A percentile compares a stretch with the other conserved stretches of the same genome.
These are phyloP conservation scores for Verticillium isaacii DNA, from an alignment of 2,329 filamentous ascomycete genomes.

Conservation along the genomic window DNA sequence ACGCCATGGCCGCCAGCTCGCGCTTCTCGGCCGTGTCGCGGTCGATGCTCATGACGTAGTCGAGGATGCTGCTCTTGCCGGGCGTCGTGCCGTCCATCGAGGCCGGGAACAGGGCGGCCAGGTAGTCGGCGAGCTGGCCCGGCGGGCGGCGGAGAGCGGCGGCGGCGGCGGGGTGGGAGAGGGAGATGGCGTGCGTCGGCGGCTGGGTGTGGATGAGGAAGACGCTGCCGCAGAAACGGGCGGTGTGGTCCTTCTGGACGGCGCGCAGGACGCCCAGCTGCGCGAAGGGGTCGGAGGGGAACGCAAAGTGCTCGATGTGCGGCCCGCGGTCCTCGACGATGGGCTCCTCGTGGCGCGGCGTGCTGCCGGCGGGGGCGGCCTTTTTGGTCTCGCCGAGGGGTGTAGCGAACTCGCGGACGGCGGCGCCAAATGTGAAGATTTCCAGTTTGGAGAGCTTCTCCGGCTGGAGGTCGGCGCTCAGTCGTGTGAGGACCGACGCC, in stretches of 20 bases:
- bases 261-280: slow-evolving; percentile 30
- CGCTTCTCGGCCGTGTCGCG: slow-evolving; percentile 35
- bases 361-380: background rate
- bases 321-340: slow-evolving; percentile 13
- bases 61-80: slow-evolving; percentile 18
- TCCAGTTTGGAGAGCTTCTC: slow-evolving; percentile 32
- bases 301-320: slow-evolving; percentile 32
- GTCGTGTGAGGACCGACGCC: slow-evolving; percentile 28
- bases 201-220: slow-evolving; percentile 25
- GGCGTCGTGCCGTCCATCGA: slow-evolving; percentile 13
- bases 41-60: slow-evolving; percentile 29
- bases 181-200: slow-evolving; percentile 8
- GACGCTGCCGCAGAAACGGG: slow-evolving; percentile 33
- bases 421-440: slow-evolving; percentile 38
- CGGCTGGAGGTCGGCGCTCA: slow-evolving; percentile 30
- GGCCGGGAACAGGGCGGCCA: slow-evolving; percentile 28
- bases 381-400: slow-evolving; percentile 21
- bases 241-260: slow-evolving; percentile 27
- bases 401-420: slow-evolving; percentile 29
- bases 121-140: slow-evolving; percentile 26
- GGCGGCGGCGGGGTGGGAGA: background rate
- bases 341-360: slow-evolving; percentile 13
- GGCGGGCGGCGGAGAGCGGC: background rate
- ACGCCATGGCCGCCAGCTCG: slow-evolving; percentile 32
- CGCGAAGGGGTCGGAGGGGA: slow-evolving; percentile 30